phyloP scores from a whole-genome alignment of 164 flowering plant species.

The Magnolia sinica region DNA sequence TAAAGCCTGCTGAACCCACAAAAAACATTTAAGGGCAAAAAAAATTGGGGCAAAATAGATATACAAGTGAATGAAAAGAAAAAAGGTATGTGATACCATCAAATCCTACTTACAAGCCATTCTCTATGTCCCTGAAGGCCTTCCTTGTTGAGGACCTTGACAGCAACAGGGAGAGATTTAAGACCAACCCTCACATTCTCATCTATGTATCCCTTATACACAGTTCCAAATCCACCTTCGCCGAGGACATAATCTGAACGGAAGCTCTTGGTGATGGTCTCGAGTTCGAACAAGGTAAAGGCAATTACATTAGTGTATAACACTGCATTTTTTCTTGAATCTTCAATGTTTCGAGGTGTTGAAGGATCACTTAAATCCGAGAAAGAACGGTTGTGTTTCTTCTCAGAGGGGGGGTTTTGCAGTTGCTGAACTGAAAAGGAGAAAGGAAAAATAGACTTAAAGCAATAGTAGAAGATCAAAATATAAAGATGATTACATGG shows the following conservation, averaged over 20 bases:
- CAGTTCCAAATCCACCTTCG: slow-evolving; percentile 97
- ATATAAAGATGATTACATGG: neutral
- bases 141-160: slow-evolving; percentile 95
- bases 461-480: neutral
- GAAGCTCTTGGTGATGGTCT: slow-evolving; percentile 96
- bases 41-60: neutral
- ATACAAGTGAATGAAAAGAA: neutral
- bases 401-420: slow-evolving; percentile 37
- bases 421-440: slow-evolving; percentile 60
- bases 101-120: slow-evolving; percentile 65
- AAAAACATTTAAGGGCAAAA: neutral
- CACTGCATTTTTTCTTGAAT: slow-evolving; percentile 58
- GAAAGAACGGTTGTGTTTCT: slow-evolving; percentile 62
- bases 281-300: slow-evolving; percentile 83
- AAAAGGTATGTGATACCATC: neutral
- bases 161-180: slow-evolving; percentile 93
- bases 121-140: slow-evolving; percentile 98
- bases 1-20: neutral
- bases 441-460: neutral
- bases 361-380: slow-evolving; percentile 89
- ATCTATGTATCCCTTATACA: slow-evolving; percentile 95
- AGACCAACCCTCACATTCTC: slow-evolving; percentile 97
- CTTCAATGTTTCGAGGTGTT: slow-evolving; percentile 55
- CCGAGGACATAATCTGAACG: slow-evolving; percentile 92
- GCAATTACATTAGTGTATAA: slow-evolving; percentile 80